Percentiles rank a stretch among this genome's conserved stretches.
Evolutionary conservation across 2,329 filamentous ascomycete species (phyloP).

Genomic region (Cercospora sesami): DNA sequence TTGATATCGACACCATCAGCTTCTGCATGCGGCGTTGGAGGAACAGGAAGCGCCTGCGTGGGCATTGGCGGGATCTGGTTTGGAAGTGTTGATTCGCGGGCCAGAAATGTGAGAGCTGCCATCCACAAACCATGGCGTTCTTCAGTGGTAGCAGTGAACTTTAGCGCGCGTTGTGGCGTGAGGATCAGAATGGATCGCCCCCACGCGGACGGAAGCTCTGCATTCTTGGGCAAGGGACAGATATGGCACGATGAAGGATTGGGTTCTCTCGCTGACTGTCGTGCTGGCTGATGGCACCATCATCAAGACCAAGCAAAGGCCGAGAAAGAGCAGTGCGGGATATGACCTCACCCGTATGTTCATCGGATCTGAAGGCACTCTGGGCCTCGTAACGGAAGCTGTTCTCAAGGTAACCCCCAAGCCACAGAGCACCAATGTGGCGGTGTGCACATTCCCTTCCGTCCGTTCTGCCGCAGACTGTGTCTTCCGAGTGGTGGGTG

Average conservation of each 20-base stretch:
- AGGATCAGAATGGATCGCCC: conserved; percentile 93
- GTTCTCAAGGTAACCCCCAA: conserved; percentile 82
- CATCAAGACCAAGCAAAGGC: conserved; percentile 84
- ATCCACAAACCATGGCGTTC: conserved; percentile 96
- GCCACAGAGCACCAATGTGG: conserved; percentile 77
- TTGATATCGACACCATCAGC: conserved; percentile 36
- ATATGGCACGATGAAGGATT: conserved; percentile 93
- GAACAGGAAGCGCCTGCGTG: conserved; percentile 33
- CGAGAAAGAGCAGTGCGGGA: conserved; percentile 84
- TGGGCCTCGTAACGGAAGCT: conserved; percentile 88
- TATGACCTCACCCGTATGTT: conserved; percentile 90
- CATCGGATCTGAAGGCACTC: conserved; percentile 86
- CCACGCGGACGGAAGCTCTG: conserved; percentile 55
- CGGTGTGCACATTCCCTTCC: conserved; percentile 65
- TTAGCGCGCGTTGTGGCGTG: conserved; percentile 88
- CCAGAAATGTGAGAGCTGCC: conserved; percentile 89
- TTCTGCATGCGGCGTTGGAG: conserved; percentile 29
- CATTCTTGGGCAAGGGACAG: conserved; percentile 74
- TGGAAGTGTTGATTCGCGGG: conserved; percentile 67
- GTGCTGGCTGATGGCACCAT: conserved; percentile 87
- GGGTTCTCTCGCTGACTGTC: conserved; percentile 83
- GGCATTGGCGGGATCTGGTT: conserved; percentile 28
- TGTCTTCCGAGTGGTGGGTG: conserved; percentile 74
- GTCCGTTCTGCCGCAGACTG: conserved; percentile 75
- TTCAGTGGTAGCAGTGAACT: conserved; percentile 80